Conservation (phyloP, 805 yeast genomes). For the Clavispora carvajalis region DNA sequence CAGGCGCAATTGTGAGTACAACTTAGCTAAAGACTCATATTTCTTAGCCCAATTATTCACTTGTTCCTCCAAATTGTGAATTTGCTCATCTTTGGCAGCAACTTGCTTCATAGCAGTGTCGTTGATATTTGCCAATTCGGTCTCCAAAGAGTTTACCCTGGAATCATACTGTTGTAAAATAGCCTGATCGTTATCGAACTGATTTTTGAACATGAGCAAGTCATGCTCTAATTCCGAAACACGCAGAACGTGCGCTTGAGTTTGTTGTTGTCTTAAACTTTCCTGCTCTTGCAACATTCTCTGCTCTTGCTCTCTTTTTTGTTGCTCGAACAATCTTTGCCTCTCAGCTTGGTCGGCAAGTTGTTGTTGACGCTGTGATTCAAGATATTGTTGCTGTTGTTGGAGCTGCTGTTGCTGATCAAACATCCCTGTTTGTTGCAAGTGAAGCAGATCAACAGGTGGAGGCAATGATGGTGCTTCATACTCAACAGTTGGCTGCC, state of each 20-base stretch:
- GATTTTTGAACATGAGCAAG: conserved; percentile 65
- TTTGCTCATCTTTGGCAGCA: conserved; percentile 69
- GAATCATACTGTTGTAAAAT: conserved; percentile 83
- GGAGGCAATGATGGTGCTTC: conserved; percentile 36
- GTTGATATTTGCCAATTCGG: conserved; percentile 57
- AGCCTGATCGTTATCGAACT: conserved; percentile 80
- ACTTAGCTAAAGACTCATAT: conserved; percentile 83
- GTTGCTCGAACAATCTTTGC: conserved; percentile 69
- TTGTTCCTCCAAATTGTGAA: conserved; percentile 66
- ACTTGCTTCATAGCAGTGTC: conserved; percentile 68
- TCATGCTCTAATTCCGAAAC: conserved; percentile 81
- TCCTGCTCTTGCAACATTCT: conserved; percentile 70
- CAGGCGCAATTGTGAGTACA: conserved; percentile 86
- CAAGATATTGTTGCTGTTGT: conserved; percentile 61
- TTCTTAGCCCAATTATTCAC: conserved; percentile 73
- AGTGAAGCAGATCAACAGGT: conserved; percentile 29
- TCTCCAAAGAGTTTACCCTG: conserved; percentile 75
- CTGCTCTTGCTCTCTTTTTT: conserved; percentile 63
- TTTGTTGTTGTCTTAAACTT: conserved; percentile 58
- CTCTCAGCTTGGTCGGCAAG: conserved; percentile 65
- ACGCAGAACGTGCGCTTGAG: conserved; percentile 70
- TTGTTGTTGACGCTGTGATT: conserved; percentile 59
- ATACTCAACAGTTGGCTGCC: conserved; percentile 34
- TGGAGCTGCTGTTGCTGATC: conserved; percentile 51
- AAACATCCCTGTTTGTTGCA: conserved; percentile 53